Conservation (phyloP, 2,329 filamentous ascomycete species). For the Seiridium unicorne region DNA sequence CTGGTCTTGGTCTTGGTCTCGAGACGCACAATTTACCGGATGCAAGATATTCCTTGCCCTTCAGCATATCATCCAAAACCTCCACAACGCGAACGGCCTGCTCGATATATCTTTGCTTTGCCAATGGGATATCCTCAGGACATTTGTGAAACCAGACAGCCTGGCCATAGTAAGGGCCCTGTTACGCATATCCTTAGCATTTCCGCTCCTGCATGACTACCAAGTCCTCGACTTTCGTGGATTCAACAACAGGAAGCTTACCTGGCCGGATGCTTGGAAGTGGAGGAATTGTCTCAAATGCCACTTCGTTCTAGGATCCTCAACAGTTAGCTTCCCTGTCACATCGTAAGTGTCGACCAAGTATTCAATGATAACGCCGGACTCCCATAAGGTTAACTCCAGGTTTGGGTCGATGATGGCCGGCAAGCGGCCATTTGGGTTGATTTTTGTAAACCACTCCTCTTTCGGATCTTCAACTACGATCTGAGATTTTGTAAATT, state of each 20-base stretch:
- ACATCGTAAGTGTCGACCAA: conserved; percentile 31
- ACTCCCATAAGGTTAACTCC: conserved; percentile 6
- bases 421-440: conserved; percentile 8
- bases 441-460: conserved; percentile 21
- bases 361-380: conserved; percentile 6
- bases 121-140: conserved; percentile 25
- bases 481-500: conserved; percentile 14
- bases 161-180: conserved; percentile 47
- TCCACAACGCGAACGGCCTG: conserved; percentile 16
- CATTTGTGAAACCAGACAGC: conserved; percentile 36
- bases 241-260: conserved; percentile 14
- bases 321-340: conserved; percentile 11
- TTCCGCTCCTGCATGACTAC: not conserved
- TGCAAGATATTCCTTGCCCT: conserved; percentile 17
- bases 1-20: not conserved
- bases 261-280: conserved; percentile 30
- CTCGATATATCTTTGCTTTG: conserved; percentile 25
- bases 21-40: conserved; percentile 11
- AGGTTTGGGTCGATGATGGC: conserved; percentile 4
- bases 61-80: conserved; percentile 12
- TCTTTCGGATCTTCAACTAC: conserved; percentile 23
- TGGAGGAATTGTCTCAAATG: conserved; percentile 41
- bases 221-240: conserved; percentile 9
- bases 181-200: conserved; percentile 28
- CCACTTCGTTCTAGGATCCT: conserved; percentile 31